Base-by-base conservation (phyloP, 768 basidiomycete species). In the Leccinum imitatum region DNA sequence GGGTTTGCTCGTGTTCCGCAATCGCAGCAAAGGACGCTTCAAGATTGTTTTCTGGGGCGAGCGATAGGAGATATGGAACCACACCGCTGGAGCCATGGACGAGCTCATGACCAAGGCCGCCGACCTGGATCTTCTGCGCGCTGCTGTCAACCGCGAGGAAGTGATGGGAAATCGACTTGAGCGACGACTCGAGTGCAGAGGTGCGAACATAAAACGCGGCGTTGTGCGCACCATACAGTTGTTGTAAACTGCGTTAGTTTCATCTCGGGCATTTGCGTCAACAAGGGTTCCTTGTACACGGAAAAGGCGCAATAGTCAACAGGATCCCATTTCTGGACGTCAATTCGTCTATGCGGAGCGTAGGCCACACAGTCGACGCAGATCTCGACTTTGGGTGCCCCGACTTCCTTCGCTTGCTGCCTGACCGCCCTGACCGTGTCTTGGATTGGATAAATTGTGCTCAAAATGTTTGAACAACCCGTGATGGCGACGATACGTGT, bases 351-450 rank as follows among this genome's bases (percentile, higher is more conserved):
- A 67, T 92, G 89, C 0, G 90, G 89, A 4, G 88, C 87, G 64
- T 87, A 91, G 2, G 89, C 89, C 3, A 92, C 91, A 61, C 89
- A 90, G 65, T 92, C 91, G 4, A 91, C 79, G 1, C 80, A 82
- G 14, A 91, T 77, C 70, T 92, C 85, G 30, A 90, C 74, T 68
- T 88, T 86, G 58, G 69, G 69, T 11, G 81, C 79, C 25, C 88
- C 86, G 53, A 80, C 75, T 19, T 79, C 77, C 46, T 72, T 73
- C 2, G 86, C 87, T 17, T 78, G 76, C 9, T 74, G 75, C 14
- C 88, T 72, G 9, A 85, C 74, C 3, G 82, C 83, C 25, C 73
- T 71, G 10, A 84, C 79, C 25, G 85, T 73, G 8, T 83, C 81
- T 62, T 84, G 80, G 10, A 91, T 80, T 0, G 87, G 85, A 19